phyloP scores from a whole-genome alignment of 208 protist genomes.

The Trichomonas vaginalis region DNA sequence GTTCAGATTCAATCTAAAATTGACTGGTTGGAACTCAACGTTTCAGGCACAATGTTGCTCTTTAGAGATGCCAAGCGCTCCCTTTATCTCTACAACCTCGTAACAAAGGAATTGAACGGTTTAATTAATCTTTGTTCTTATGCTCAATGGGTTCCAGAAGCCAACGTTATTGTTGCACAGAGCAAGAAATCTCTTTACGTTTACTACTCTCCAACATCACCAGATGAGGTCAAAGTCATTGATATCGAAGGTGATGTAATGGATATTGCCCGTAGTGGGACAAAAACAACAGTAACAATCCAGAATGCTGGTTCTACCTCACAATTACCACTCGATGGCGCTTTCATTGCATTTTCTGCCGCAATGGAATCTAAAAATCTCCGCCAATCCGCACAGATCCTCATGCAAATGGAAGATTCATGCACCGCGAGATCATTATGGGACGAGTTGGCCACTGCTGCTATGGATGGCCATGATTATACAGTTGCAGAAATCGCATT shows the following conservation, averaged over 20 bases:
- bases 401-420: neutral
- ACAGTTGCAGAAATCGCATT: neutral
- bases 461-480: neutral
- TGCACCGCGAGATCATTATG: neutral
- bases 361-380: slow-evolving; percentile 9
- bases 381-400: neutral
- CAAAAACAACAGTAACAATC: neutral
- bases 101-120: neutral
- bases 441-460: neutral
- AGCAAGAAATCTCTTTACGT: neutral
- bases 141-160: slow-evolving; percentile 8
- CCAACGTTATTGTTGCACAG: neutral
- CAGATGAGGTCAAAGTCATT: neutral
- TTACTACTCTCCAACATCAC: neutral
- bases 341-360: neutral
- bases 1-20: neutral
- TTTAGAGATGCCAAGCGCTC: slow-evolving; percentile 9
- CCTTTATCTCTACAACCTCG: neutral
- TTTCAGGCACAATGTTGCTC: neutral
- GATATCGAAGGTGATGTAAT: slow-evolving; percentile 13
- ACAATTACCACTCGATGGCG: neutral
- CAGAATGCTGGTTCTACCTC: neutral
- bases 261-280: neutral
- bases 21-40: neutral
- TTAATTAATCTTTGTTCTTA: neutral